Evolutionary conservation across 2,329 filamentous ascomycete species (phyloP), one percentile per base, ranked within the genome.

Genomic region (Fusarium hainanense): DNA sequence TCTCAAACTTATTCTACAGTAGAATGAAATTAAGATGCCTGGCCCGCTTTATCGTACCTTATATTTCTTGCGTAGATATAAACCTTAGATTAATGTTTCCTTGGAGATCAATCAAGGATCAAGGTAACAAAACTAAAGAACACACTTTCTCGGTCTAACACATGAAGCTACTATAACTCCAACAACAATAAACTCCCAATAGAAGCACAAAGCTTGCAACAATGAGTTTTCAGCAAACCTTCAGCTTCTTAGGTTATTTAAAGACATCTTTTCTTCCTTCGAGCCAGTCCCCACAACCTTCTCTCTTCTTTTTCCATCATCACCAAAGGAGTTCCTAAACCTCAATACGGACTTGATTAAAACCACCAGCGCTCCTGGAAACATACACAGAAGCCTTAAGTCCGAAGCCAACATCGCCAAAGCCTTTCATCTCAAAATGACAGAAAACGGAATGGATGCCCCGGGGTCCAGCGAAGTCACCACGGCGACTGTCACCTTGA

Each of bases 391-490:
- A n/a, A 27, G 13, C 7, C 28, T 28, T 4, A 10, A 18, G 18
- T 18, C 16, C 21, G 7, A 20, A 13, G 25, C 25, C 25, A 6
- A 28, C 23, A 27, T 46, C 21, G 9, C 25, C 25, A 6, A 27
- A n/a, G 10, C 25, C 28, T 14, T 25, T 7, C 16, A 46, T 46
- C 25, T 12, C 25, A 27, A 46, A 28, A 6, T 18, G 42, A 5
- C 16, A 23, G 14, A 44, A 23, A 7, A 25, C 42, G 25, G 4
- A 18, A 23, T 37, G 18, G 10, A 44, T 12, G 16, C 21, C 42
- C 3, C 4, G 0, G 16, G 10, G 21, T 12, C 16, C 16, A 1
- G 7, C 6, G 21, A 25, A 2, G 3, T 27, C 21, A 18, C 23
- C 21, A n/a, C 16, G 3, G 16, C 21, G 42, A 44, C 23, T n/a